A percentile compares a stretch with the other conserved stretches of the same genome.
phyloP scores from a whole-genome alignment of 768 basidiomycete genomes.

The Hypholoma sublateritium region DNA sequence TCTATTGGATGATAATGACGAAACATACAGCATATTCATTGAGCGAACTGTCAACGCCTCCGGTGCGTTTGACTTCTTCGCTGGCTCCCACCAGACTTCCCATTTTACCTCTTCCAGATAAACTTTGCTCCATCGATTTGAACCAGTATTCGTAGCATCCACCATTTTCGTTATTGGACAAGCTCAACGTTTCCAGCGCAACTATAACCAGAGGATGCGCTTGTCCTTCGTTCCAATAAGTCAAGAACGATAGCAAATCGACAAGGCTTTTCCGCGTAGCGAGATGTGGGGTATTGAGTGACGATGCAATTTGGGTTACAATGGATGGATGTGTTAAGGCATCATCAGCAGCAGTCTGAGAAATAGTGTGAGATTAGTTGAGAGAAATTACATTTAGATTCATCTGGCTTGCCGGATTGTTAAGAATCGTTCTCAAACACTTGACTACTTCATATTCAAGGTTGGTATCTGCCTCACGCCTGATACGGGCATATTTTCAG shows the following conservation, averaged over 20 bases:
- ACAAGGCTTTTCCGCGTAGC: constrained; percentile 74
- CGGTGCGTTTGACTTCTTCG: constrained; percentile 76
- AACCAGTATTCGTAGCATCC: constrained; percentile 89
- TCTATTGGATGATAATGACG: not conserved
- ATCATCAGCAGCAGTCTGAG: constrained; percentile 66
- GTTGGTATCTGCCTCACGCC: constrained; percentile 61
- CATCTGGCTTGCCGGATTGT: constrained; percentile 34
- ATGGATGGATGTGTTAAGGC: constrained; percentile 72
- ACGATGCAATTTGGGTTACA: constrained; percentile 77
- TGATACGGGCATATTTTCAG: constrained; percentile 23
- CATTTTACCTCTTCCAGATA: constrained; percentile 90
- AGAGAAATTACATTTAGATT: not conserved
- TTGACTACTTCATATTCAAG: constrained; percentile 90
- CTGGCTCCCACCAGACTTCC: constrained; percentile 95
- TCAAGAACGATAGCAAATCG: constrained; percentile 77
- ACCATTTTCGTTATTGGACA: constrained; percentile 57
- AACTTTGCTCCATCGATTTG: constrained; percentile 68
- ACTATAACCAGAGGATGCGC: constrained; percentile 68
- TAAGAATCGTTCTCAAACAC: constrained; percentile 82
- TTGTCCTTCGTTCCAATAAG: constrained; percentile 62
- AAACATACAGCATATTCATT: constrained; percentile 83
- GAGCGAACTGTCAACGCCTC: constrained; percentile 63
- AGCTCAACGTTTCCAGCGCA: constrained; percentile 74
- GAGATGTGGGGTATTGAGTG: constrained; percentile 79
- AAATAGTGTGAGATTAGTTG: not conserved